Evolutionary conservation across 768 basidiomycete genomes (phyloP).

Genomic region (Phanerochaete sordida): DNA sequence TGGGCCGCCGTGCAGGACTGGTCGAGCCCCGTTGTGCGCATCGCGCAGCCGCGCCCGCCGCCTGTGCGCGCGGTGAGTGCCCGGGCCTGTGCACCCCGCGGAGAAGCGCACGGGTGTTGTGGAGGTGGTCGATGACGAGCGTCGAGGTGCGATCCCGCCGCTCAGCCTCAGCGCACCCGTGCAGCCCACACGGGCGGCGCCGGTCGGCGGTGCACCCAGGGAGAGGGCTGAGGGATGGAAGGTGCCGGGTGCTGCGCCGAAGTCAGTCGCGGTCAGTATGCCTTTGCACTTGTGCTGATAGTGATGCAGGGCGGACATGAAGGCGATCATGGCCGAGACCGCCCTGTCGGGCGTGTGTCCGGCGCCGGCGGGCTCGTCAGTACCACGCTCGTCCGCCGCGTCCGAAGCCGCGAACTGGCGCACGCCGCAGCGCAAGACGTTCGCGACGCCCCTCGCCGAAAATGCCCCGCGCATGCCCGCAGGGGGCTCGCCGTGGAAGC

Average conservation of each 20-base stretch:
- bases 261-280: not conserved
- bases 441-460: not conserved
- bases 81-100: not conserved
- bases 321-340: conserved; percentile 70
- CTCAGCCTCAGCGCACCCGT: conserved; percentile 16
- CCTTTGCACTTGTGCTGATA: too few relatives aligned
- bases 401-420: conserved; percentile 5
- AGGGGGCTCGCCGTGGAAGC: conserved; percentile 6
- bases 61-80: conserved; percentile 8
- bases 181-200: too few relatives aligned
- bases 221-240: conserved; percentile 28
- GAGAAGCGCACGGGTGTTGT: conserved; percentile 5
- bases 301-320: conserved; percentile 69
- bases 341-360: conserved; percentile 11
- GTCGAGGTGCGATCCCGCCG: conserved; percentile 45
- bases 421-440: conserved; percentile 6
- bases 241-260: conserved; percentile 29
- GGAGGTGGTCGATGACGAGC: conserved; percentile 47
- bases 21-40: conserved; percentile 48
- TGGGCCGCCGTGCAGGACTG: conserved; percentile 75
- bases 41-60: conserved; percentile 8
- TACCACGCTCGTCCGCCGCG: not conserved
- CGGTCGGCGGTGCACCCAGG: too few relatives aligned
- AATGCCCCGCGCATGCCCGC: not conserved
- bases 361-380: not conserved